Conservation (phyloP, 148 eudicot species). For the Cornus controversa region DNA sequence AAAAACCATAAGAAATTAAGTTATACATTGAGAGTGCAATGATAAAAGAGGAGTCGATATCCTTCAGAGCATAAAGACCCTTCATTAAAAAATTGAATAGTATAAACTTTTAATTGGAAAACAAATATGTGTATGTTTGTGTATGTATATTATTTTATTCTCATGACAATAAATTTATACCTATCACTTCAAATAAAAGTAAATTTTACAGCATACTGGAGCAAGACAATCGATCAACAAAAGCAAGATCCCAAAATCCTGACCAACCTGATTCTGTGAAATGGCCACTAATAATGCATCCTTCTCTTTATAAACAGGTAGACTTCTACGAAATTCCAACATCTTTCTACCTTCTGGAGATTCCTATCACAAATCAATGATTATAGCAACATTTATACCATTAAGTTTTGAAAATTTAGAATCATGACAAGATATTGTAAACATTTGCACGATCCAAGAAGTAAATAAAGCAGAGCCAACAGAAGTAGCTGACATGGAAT, state of each 20-base stretch:
- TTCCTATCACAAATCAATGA: slow-evolving; percentile 42
- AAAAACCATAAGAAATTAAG: neutral
- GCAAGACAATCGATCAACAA: slow-evolving; percentile 4
- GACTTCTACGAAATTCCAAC: slow-evolving; percentile 75
- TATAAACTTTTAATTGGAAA: neutral
- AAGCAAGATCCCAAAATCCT: neutral
- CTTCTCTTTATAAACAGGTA: slow-evolving; percentile 90
- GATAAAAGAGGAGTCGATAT: neutral
- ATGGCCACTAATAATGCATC: slow-evolving; percentile 74
- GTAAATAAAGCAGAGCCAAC: neutral
- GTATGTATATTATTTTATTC: neutral
- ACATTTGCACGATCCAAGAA: neutral
- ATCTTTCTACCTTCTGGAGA: slow-evolving; percentile 79
- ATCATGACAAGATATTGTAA: neutral
- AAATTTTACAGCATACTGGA: neutral
- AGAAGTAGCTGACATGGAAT: neutral
- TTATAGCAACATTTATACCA: slow-evolving; percentile 12
- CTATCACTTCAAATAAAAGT: slow-evolving; percentile 7
- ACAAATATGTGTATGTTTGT: neutral
- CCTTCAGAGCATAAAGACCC: neutral
- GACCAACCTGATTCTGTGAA: slow-evolving; percentile 65
- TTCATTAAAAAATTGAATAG: neutral
- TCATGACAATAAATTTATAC: neutral
- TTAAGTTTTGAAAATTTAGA: slow-evolving; percentile 5
- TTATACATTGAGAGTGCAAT: neutral